Base-by-base conservation (phyloP, 805 yeast genomes). In the Yarrowia sp. region DNA sequence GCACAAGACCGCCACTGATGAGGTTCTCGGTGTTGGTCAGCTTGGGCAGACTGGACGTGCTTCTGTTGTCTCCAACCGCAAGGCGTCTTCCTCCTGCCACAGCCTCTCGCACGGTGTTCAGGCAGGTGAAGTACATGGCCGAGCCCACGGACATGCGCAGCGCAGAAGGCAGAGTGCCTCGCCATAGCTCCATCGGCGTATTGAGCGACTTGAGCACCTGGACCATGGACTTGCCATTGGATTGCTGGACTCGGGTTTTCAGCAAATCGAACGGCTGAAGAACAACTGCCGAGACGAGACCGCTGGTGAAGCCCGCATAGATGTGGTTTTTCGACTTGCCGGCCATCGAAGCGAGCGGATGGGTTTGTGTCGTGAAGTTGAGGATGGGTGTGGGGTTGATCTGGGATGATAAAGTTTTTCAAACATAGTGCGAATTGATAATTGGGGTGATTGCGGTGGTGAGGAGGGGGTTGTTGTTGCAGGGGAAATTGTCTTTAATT, bases 101-200 rank as follows among this genome's bases (percentile, higher is more conserved):
- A 46, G 78, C 72, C 1, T 79, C 76, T 63, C 98, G 77, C 62
- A 85, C 76, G 5, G 79, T 67, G 63, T 90, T 87, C 61, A 94
- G 75, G 14, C 87, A 79, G 0, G 97, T 81, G 60, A 94, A 78
- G 69, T 94, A 94, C 32, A 94, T 74, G 0, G 94, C 97, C 42
- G 96, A 87, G 0, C 99, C 99, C 12, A 90, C 77, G 0, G 97
- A 90, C 0, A 97, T 93, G 64, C 99, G 79, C 24, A 93, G 68
- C 0, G 96, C 91, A 19, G 97, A 89, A 0, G 99, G 97, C 36
- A 91, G 68, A 0, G 97, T 93, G 0, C 99, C 99, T 62, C 97
- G 80, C 99, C 99, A 94, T 38, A 92, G 77, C 58, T 85, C 84
- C 51, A 71, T 16, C 4, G 70, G 63, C 1, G 66, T 58, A 13